Conservation (phyloP, 768 basidiomycete species). For the Panus rudis region DNA sequence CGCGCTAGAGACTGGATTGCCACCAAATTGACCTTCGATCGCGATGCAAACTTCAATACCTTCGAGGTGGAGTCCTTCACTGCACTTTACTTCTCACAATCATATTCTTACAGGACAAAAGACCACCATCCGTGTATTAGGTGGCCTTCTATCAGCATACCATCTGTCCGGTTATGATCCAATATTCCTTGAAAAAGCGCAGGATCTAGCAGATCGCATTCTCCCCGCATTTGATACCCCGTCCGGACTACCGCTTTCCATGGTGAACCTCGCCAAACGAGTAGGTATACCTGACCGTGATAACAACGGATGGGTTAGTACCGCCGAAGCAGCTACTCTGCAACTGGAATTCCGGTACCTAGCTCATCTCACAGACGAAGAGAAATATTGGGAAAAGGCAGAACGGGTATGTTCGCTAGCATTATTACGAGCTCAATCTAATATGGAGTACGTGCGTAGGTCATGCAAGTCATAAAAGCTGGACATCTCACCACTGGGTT, state of each 20-base stretch:
- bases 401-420: constrained; percentile 47
- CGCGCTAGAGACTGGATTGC: constrained; percentile 76
- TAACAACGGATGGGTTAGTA: constrained; percentile 58
- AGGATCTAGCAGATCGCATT: constrained; percentile 82
- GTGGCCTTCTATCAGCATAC: constrained; percentile 83
- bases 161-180: constrained; percentile 68
- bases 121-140: constrained; percentile 90
- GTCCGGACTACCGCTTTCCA: constrained; percentile 74
- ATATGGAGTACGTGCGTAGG: constrained; percentile 26
- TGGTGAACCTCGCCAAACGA: constrained; percentile 62
- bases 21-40: constrained; percentile 62
- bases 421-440: not conserved
- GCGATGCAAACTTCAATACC: constrained; percentile 74
- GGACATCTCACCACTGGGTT: constrained; percentile 64
- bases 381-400: constrained; percentile 73
- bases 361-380: constrained; percentile 68
- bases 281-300: constrained; percentile 55
- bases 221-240: constrained; percentile 77
- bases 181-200: constrained; percentile 68
- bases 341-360: constrained; percentile 91
- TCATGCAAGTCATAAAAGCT: constrained; percentile 64
- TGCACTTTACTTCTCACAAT: not conserved
- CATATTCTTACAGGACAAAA: constrained; percentile 24
- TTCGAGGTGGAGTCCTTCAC: constrained; percentile 66
- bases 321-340: constrained; percentile 83